Conservation (phyloP, 305 asterid species). For the Nicotiana rustica region DNA sequence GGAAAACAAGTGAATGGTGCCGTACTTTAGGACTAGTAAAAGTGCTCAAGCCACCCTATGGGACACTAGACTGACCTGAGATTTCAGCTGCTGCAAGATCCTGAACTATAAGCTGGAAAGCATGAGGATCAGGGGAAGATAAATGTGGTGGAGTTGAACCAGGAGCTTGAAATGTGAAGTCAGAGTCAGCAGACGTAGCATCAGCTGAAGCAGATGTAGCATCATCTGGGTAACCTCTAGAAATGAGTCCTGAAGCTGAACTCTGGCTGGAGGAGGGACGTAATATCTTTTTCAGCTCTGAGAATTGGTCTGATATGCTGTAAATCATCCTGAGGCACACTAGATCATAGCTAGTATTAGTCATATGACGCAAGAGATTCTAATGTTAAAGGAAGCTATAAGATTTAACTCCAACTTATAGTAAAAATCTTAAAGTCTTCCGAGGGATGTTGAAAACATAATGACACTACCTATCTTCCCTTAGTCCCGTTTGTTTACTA, state of each 20-base stretch:
- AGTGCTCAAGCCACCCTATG: conserved; percentile 50
- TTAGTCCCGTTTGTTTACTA: conserved; percentile 11
- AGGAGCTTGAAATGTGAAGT: conserved; percentile 94
- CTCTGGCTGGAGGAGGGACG: conserved; percentile 72
- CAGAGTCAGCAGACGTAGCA: conserved; percentile 80
- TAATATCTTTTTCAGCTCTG: conserved; percentile 95
- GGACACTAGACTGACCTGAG: conserved; percentile 85
- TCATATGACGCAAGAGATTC: conserved; percentile 53
- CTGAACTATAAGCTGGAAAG: conserved; percentile 92
- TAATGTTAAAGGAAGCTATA: conserved; percentile 33
- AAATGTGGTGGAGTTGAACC: conserved; percentile 69
- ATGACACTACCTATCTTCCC: conserved; percentile 1
- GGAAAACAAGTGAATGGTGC: conserved; percentile 33
- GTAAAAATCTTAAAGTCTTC: conserved; percentile 25
- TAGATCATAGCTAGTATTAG: conserved; percentile 91
- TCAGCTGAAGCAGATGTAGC: conserved; percentile 80
- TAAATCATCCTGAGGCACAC: conserved; percentile 99
- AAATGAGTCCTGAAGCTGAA: conserved; percentile 70
- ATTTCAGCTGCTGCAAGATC: conserved; percentile 86
- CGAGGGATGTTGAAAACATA: conserved; percentile 25
- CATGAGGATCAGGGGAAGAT: conserved; percentile 70
- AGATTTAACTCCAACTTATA: conserved; percentile 44
- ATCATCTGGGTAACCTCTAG: conserved; percentile 68
- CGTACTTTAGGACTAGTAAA: conserved; percentile 40
- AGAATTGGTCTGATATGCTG: conserved; percentile 99